Conservation (phyloP, 805 yeast genomes). For the Babjeviella inositovora region DNA sequence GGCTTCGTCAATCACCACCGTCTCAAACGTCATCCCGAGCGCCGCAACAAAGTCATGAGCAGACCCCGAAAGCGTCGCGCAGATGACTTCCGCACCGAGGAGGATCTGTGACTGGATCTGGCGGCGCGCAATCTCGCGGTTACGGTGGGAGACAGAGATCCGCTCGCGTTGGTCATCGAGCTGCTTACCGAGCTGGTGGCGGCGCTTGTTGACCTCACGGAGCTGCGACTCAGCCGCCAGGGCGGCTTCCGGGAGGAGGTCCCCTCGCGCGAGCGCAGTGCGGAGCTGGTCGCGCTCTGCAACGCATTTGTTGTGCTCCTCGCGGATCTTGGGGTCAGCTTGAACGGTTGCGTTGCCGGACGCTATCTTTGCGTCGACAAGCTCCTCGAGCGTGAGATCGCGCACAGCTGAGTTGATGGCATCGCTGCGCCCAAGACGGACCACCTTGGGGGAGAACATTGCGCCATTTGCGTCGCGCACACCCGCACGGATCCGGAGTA, state of each 20-base stretch:
- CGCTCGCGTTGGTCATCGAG: constrained; percentile 71
- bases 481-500: constrained; percentile 65
- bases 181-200: constrained; percentile 56
- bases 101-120: constrained; percentile 60
- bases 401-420: constrained; percentile 72
- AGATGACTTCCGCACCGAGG: constrained; percentile 66
- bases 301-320: constrained; percentile 32
- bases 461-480: constrained; percentile 40
- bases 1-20: constrained; percentile 92
- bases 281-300: constrained; percentile 37
- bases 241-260: constrained; percentile 2
- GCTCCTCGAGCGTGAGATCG: constrained; percentile 74
- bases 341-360: constrained; percentile 16
- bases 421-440: constrained; percentile 82
- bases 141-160: constrained; percentile 50
- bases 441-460: constrained; percentile 44
- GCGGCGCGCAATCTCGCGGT: constrained; percentile 64
- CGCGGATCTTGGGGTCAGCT: constrained; percentile 31
- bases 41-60: constrained; percentile 78
- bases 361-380: constrained; percentile 49
- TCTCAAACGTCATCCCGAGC: constrained; percentile 65
- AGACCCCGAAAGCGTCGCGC: constrained; percentile 86
- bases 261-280: not conserved
- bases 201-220: constrained; percentile 37
- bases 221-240: constrained; percentile 10